Evolutionary conservation across 352 stramenopile species (phyloP).

Genomic region (Globisporangium megalacanthum): DNA sequence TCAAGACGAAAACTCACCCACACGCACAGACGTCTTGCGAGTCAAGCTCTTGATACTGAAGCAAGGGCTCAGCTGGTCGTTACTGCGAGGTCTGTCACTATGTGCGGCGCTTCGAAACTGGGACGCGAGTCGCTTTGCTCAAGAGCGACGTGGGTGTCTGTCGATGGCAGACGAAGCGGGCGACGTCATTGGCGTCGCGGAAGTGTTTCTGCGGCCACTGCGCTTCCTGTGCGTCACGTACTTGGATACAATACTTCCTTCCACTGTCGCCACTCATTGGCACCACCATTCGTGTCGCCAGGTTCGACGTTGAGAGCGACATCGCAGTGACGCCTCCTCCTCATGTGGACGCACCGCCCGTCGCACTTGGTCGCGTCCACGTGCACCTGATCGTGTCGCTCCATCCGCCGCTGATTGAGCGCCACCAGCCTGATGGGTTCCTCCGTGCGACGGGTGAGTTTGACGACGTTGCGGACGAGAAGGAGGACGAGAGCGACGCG

Average conservation of each 20-base stretch:
- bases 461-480: slow-evolving; percentile 7
- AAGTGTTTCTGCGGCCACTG: slow-evolving; percentile 45
- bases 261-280: not conserved
- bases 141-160: slow-evolving; percentile 7
- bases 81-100: no score
- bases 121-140: no score
- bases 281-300: not conserved
- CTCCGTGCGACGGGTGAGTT: slow-evolving; percentile 19
- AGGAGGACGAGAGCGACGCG: slow-evolving; percentile 1
- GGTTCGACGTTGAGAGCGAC: slow-evolving; percentile 49
- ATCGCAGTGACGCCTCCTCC: slow-evolving; percentile 16
- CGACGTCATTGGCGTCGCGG: slow-evolving; percentile 27
- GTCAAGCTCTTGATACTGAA: no score
- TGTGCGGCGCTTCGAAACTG: not conserved
- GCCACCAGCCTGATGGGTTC: slow-evolving; percentile 29
- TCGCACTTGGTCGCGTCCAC: slow-evolving; percentile 23
- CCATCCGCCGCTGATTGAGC: slow-evolving; percentile 25
- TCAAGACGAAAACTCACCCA: no score
- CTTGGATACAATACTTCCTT: not conserved
- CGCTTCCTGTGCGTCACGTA: slow-evolving; percentile 34
- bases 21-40: no score
- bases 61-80: not conserved
- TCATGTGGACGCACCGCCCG: not conserved
- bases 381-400: slow-evolving; percentile 39
- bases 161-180: slow-evolving; percentile 9